Evolutionary conservation across 164 flowering plant genomes (phyloP).

Genomic region (Nelumbo lutea): DNA sequence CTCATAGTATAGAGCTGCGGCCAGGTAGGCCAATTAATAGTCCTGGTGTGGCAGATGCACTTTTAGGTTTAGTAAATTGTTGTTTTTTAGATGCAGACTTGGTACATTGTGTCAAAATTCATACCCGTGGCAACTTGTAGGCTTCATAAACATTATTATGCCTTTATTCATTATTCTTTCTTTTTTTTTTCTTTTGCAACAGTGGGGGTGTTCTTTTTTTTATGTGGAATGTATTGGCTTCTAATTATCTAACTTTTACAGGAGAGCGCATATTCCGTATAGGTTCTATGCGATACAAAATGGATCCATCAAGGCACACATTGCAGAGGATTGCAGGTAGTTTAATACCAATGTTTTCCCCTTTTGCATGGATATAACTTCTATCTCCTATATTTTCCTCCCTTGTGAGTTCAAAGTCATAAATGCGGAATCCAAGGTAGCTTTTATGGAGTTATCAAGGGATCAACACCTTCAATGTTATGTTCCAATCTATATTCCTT

Average conservation of each 20-base stretch:
- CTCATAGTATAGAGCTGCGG: constrained; percentile 29
- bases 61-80: not conserved
- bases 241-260: constrained; percentile 20
- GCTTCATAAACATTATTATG: not conserved
- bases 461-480: not conserved
- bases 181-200: too few relatives aligned
- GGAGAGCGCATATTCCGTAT: constrained; percentile 84
- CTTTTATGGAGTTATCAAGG: not conserved
- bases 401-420: not conserved
- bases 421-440: not conserved
- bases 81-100: not conserved
- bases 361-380: not conserved
- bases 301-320: constrained; percentile 79
- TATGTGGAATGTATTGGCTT: not conserved
- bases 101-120: not conserved
- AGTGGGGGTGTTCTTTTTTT: too few relatives aligned
- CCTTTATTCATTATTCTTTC: not conserved
- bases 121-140: not conserved
- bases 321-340: constrained; percentile 84
- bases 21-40: constrained; percentile 34
- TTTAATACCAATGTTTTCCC: not conserved
- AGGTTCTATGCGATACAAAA: constrained; percentile 70
- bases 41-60: constrained; percentile 30
- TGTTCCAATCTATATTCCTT: not conserved
- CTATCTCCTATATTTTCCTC: not conserved